Percentiles rank a stretch among this genome's conserved stretches.
Conservation (phyloP, 2,329 filamentous ascomycete genomes). For the Chalaropsis ovoidea region DNA sequence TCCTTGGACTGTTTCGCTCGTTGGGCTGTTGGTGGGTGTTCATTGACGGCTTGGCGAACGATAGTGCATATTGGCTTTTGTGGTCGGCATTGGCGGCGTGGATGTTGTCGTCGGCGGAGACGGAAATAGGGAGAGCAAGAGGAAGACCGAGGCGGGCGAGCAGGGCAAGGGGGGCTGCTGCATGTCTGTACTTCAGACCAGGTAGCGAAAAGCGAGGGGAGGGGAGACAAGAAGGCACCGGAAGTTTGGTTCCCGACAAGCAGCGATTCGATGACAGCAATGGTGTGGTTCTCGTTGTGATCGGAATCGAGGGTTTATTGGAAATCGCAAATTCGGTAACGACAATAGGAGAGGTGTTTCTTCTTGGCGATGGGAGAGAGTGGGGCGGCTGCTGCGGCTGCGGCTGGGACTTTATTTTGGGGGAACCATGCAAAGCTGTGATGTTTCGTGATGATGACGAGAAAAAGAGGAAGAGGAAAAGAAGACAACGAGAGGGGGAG, state of each 20-base stretch:
- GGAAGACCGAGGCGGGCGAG: neutral
- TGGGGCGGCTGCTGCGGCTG: neutral
- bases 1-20: neutral
- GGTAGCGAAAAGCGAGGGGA: neutral
- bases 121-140: constrained; percentile 2
- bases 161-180: neutral
- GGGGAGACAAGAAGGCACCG: neutral
- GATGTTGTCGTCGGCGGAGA: neutral
- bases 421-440: neutral
- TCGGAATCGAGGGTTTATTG: neutral
- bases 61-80: neutral
- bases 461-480: neutral
- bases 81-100: neutral
- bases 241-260: neutral
- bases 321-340: neutral
- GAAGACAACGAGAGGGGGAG: neutral
- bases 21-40: neutral
- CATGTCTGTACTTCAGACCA: constrained; percentile 7
- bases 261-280: neutral
- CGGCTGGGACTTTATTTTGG: neutral
- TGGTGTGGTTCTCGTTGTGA: neutral
- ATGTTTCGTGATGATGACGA: neutral
- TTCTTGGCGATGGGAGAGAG: neutral
- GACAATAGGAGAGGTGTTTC: neutral
- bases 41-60: neutral